Evolutionary conservation across 2,329 filamentous ascomycete genomes (phyloP).

Genomic region (Sordariomycetes sp.): DNA sequence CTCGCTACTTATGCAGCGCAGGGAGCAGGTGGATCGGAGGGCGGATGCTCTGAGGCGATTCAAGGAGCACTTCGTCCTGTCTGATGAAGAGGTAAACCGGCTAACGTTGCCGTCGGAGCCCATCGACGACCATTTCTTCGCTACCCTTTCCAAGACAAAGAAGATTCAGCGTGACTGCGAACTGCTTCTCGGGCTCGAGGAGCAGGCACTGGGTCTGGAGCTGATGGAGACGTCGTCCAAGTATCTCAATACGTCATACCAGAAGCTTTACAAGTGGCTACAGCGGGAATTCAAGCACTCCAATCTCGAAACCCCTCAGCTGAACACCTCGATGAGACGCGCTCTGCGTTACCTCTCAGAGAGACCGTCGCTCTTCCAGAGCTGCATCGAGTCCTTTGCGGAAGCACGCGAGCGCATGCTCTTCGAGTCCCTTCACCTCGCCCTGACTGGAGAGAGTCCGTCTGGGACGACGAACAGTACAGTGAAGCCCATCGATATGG

Average conservation of each 20-base stretch:
- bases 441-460: conserved; percentile 60
- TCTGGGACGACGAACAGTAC: conserved; percentile 44
- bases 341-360: conserved; percentile 82
- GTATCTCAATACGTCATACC: conserved; percentile 76
- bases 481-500: conserved; percentile 85
- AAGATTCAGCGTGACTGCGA: conserved; percentile 82
- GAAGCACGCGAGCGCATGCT: conserved; percentile 79
- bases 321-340: conserved; percentile 70
- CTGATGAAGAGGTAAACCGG: conserved; percentile 63
- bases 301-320: conserved; percentile 88
- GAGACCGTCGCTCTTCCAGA: conserved; percentile 80
- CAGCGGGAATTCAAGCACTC: conserved; percentile 85
- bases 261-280: conserved; percentile 93
- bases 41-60: conserved; percentile 68
- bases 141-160: conserved; percentile 64
- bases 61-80: conserved; percentile 69
- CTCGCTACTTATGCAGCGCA: conserved; percentile 57
- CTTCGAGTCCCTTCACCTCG: conserved; percentile 79
- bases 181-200: conserved; percentile 76
- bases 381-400: conserved; percentile 83
- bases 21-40: conserved; percentile 63
- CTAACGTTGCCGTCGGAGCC: conserved; percentile 70
- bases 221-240: conserved; percentile 86
- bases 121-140: conserved; percentile 77
- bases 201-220: conserved; percentile 76